A percentile compares a stretch with the other conserved stretches of the same genome.
Evolutionary conservation across 1,284 basidiomycete species (phyloP).

Genomic region (Taiwanofungus camphoratus): DNA sequence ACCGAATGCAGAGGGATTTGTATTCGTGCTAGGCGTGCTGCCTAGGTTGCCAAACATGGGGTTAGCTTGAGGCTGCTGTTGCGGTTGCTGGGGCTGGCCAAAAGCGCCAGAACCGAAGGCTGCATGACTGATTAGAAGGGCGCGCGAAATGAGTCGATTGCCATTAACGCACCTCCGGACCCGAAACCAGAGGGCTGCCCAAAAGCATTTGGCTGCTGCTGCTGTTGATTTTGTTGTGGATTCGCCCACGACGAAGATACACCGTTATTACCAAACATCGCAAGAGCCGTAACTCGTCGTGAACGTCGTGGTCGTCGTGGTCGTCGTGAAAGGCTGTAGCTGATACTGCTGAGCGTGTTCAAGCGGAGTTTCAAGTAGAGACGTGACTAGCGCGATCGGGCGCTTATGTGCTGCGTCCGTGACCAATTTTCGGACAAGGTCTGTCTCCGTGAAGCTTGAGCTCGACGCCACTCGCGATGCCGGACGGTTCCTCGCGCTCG

Average conservation of each 20-base stretch:
- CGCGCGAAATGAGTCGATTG: slow-evolving; percentile 26
- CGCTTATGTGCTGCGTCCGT: slow-evolving; percentile 9
- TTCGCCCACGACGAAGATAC: slow-evolving; percentile 61
- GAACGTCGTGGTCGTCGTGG: slow-evolving; percentile 23
- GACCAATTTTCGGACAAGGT: slow-evolving; percentile 12
- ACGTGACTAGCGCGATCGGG: slow-evolving; percentile 18
- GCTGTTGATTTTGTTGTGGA: slow-evolving; percentile 44
- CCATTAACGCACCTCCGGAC: slow-evolving; percentile 34
- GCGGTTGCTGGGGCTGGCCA: slow-evolving; percentile 44
- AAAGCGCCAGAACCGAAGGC: slow-evolving; percentile 43
- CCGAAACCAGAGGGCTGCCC: slow-evolving; percentile 46
- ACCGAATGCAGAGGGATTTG: slow-evolving; percentile 55
- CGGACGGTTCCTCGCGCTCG: slow-evolving; percentile 25
- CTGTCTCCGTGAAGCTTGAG: neutral
- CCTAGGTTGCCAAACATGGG: slow-evolving; percentile 71
- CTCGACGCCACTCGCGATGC: slow-evolving; percentile 26
- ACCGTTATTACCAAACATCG: slow-evolving; percentile 52
- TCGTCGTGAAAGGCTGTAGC: slow-evolving; percentile 13
- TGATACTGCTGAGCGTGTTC: slow-evolving; percentile 14
- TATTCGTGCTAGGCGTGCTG: slow-evolving; percentile 30
- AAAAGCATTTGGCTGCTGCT: slow-evolving; percentile 36
- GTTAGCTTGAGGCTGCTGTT: slow-evolving; percentile 56
- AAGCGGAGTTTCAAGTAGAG: slow-evolving; percentile 23
- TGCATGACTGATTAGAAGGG: slow-evolving; percentile 27
- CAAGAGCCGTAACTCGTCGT: slow-evolving; percentile 15